These are phyloP conservation scores for Aureobasidium zeae DNA, from an alignment of 2,329 filamentous ascomycete genomes.

Conservation along the genomic window DNA sequence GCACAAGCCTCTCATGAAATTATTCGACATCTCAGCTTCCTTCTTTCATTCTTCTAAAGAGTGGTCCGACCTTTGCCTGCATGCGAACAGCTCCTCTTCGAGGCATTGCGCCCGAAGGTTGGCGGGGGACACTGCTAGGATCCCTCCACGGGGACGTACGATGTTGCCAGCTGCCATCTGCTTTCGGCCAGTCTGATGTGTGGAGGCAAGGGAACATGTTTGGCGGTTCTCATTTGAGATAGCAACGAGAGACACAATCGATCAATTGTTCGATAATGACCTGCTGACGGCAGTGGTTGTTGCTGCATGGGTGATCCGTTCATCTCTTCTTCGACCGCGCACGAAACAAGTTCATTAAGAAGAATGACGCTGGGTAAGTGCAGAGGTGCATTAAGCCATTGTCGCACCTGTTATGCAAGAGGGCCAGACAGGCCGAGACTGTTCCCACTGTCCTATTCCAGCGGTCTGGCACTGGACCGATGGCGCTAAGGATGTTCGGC, in stretches of 20 bases:
- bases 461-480: conserved; percentile 4
- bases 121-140: too few species aligned
- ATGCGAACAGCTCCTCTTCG: too few species aligned
- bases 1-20: too few species aligned
- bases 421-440: conserved; percentile 9
- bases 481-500: conserved; percentile 13
- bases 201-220: background rate
- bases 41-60: too few species aligned
- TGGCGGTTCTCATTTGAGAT: too few species aligned
- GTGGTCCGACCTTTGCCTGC: too few species aligned
- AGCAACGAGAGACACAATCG: conserved; percentile 7
- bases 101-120: conserved; percentile 6
- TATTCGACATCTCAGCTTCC: too few species aligned
- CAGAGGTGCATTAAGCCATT: conserved; percentile 5
- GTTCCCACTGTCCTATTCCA: conserved; percentile 13
- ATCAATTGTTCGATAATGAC: too few species aligned
- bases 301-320: background rate
- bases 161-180: conserved; percentile 13
- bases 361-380: too few species aligned
- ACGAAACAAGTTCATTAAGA: background rate
- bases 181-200: background rate
- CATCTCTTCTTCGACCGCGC: background rate
- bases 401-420: conserved; percentile 10
- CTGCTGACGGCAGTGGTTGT: too few species aligned
- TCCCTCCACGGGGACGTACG: too few species aligned